Evolutionary conservation across 805 yeast genomes (phyloP), one percentile per base, ranked within the genome.

Genomic region (Nakazawaea ambrosiae): DNA sequence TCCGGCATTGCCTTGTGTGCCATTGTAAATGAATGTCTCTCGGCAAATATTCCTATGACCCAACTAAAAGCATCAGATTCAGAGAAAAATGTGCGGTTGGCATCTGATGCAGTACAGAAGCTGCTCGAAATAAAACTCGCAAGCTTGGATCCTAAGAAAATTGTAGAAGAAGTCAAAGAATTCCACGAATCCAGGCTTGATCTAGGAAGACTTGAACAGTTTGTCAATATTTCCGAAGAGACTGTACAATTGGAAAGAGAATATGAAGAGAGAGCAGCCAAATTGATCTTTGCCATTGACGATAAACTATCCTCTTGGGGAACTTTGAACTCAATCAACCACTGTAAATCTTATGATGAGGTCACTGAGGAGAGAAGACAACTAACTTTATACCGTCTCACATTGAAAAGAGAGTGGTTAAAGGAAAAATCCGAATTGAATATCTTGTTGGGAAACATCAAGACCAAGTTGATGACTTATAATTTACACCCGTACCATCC

Each of bases 351-450:
- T 4, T 59, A 55, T 34, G 39, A 43, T 9, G 52, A 52, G 20
- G 57, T 55, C 14, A 51, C 45, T 18, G 31, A 30, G 9, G 60
- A 54, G 30, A 38, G 51, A n/a, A 25, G 29, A 4, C 46, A 44
- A 15, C 53, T 63, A 23, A 33, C 40, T n/a, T 34, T 35, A 5
- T 63, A 52, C 44, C 57, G 57, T 35, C 32, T 37, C 29, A 36
- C 46, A 4, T 45, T 50, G 9, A 63, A 63, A 42, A 48, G 66
- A 11, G 47, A 52, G 4, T 63, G 68, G 68, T 45, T 58, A 18
- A 48, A 50, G 2, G 67, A 63, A 35, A 61, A 58, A 44, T 43
- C 61, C 6, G 62, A 57, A 18, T 45, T 63, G 29, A 49, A 52
- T 2, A 49, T 61, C 3, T 45, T 63, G 31, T 48, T 58, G 18